Percentiles rank a stretch among this genome's conserved stretches.
phyloP scores from a whole-genome alignment of 495 filamentous ascomycete species.

The Penicillium herquei region DNA sequence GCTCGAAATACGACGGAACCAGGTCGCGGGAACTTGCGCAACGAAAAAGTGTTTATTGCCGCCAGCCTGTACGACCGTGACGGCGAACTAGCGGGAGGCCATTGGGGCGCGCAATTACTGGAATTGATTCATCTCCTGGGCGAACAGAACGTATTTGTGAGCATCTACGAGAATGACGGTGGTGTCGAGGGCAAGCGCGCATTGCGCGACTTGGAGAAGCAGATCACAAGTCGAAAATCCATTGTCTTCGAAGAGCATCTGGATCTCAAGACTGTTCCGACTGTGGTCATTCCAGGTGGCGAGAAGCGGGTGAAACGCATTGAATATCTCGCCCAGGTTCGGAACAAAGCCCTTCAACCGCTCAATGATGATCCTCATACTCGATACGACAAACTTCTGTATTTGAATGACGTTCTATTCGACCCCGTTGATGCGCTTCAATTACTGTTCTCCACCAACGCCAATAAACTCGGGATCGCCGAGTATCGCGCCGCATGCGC shows the following conservation, averaged over 20 bases:
- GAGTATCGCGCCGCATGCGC: conserved; percentile 78
- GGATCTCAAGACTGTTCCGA: conserved; percentile 48
- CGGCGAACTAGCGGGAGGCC: conserved; percentile 57
- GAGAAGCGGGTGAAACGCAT: conserved; percentile 65
- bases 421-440: conserved; percentile 67
- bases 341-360: conserved; percentile 70
- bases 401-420: conserved; percentile 76
- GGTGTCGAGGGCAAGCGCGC: conserved; percentile 48
- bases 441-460: conserved; percentile 75
- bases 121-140: conserved; percentile 61
- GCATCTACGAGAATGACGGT: conserved; percentile 71
- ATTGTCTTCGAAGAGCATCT: conserved; percentile 57
- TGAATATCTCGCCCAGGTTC: conserved; percentile 72
- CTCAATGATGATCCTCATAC: conserved; percentile 46
- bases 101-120: conserved; percentile 64
- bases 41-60: conserved; percentile 73
- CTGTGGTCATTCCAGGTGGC: conserved; percentile 61
- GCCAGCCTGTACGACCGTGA: conserved; percentile 68
- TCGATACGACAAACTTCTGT: conserved; percentile 67
- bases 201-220: conserved; percentile 39
- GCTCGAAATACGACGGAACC: conserved; percentile 32
- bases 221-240: conserved; percentile 49
- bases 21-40: conserved; percentile 60
- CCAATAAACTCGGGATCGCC: conserved; percentile 50
- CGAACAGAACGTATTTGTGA: conserved; percentile 49